Evolutionary conservation across 805 yeast genomes (phyloP).

Genomic region (Kazachstania taianensis): DNA sequence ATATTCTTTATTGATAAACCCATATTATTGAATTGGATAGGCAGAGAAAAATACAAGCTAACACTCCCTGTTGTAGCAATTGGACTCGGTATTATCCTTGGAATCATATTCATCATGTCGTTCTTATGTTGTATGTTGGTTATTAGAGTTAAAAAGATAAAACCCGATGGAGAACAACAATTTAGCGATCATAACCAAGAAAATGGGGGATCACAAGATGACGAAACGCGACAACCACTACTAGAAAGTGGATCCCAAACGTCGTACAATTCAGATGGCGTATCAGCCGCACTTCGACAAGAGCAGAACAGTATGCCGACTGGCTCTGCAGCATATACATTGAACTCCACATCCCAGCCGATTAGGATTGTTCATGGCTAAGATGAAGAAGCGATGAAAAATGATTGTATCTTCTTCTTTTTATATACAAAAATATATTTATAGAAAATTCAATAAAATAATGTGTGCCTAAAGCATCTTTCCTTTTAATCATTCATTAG

Average conservation of each 20-base stretch:
- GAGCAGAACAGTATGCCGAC: background rate
- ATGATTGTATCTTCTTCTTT: background rate
- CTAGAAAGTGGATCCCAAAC: background rate
- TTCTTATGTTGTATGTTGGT: conserved; percentile 11
- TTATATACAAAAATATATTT: background rate
- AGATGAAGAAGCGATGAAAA: too few relatives aligned
- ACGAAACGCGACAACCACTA: conserved; percentile 4
- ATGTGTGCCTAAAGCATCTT: too few relatives aligned
- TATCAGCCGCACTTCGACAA: background rate
- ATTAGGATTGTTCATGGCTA: conserved; percentile 11
- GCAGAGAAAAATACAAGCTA: conserved; percentile 41
- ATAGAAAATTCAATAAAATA: background rate
- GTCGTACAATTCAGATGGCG: background rate
- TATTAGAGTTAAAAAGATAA: conserved; percentile 1
- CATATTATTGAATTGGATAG: conserved; percentile 54
- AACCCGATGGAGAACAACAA: conserved; percentile 2
- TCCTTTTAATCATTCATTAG: background rate
- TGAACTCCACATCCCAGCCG: conserved; percentile 9
- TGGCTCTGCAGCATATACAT: conserved; percentile 5
- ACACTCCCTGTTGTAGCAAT: conserved; percentile 60
- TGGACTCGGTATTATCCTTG: conserved; percentile 56
- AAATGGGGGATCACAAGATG: too few relatives aligned
- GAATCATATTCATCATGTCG: conserved; percentile 32
- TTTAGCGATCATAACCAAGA: too few relatives aligned
- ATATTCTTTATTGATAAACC: conserved; percentile 60